Evolutionary conservation across 371 early-diverging fungal species (phyloP).

Genomic region (Globomyces sp.): DNA sequence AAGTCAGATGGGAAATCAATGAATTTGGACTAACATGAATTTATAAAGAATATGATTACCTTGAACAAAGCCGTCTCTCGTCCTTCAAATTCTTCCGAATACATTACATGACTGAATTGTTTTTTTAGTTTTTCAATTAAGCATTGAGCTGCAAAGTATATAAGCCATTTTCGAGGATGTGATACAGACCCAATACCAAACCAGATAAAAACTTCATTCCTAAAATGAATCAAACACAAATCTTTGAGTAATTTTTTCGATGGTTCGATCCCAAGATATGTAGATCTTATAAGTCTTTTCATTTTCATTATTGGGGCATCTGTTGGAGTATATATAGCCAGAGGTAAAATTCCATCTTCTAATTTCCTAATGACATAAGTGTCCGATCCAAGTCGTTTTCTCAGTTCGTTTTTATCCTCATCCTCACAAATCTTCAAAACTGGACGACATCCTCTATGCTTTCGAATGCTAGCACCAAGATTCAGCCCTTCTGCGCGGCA

Average conservation of each 20-base stretch:
- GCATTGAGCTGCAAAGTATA: slow-evolving; percentile 12
- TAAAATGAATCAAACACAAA: slow-evolving; percentile 19
- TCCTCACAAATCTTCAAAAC: slow-evolving; percentile 26
- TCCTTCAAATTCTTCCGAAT: slow-evolving; percentile 18
- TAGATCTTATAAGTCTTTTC: too few relatives aligned
- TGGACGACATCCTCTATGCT: slow-evolving; percentile 30
- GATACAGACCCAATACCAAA: slow-evolving; percentile 19
- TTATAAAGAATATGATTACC: slow-evolving; percentile 9
- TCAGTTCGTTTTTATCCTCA: slow-evolving; percentile 22
- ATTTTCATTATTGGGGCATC: too few relatives aligned
- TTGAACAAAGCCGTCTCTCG: slow-evolving; percentile 25
- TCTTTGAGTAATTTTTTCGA: slow-evolving; percentile 23
- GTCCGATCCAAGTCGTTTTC: too few relatives aligned
- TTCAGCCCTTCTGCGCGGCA: slow-evolving; percentile 35
- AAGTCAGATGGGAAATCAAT: slow-evolving; percentile 34
- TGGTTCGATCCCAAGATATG: slow-evolving; percentile 28
- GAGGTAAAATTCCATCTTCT: too few relatives aligned
- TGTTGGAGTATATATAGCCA: too few relatives aligned
- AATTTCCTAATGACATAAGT: too few relatives aligned
- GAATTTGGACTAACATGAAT: slow-evolving; percentile 25
- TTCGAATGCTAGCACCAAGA: slow-evolving; percentile 32
- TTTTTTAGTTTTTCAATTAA: neutral
- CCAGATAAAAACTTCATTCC: slow-evolving; percentile 33
- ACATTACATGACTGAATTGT: neutral
- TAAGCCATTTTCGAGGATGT: slow-evolving; percentile 18